These are phyloP conservation scores for Cetradonia linearis DNA, from an alignment of 495 filamentous ascomycete genomes.

Conservation along the genomic window DNA sequence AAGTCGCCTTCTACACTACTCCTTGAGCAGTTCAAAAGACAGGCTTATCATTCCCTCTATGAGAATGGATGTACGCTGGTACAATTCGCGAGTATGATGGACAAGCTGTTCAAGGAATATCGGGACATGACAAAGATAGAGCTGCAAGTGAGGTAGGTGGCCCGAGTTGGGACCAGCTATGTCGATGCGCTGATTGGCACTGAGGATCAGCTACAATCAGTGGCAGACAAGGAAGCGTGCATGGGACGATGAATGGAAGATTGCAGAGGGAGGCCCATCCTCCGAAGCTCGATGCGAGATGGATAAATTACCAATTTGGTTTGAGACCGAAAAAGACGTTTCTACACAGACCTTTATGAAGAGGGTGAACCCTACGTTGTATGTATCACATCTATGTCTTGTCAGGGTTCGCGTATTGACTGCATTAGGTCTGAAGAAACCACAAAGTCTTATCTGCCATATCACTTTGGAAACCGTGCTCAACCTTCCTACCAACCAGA, in stretches of 20 bases:
- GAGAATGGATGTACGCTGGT: slow-evolving; percentile 2
- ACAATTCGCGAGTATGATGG: slow-evolving; percentile 1
- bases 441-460: background rate
- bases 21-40: slow-evolving; percentile 6
- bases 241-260: slow-evolving; percentile 5
- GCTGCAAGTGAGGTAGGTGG: background rate
- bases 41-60: background rate
- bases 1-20: background rate
- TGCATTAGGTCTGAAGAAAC: background rate
- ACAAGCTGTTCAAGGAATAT: slow-evolving; percentile 2
- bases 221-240: slow-evolving; percentile 5
- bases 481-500: background rate
- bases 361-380: background rate
- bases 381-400: background rate
- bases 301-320: slow-evolving; percentile 7
- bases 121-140: background rate
- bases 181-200: background rate
- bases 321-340: background rate
- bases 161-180: background rate
- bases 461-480: background rate
- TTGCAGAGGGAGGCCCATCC: background rate
- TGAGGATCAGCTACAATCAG: background rate
- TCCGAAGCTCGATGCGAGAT: slow-evolving; percentile 1
- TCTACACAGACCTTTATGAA: background rate
- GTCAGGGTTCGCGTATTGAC: background rate